Percentiles rank a stretch among this genome's conserved stretches.
phyloP scores from a whole-genome alignment of 441 rosid genomes.

The Gossypium trilobum region DNA sequence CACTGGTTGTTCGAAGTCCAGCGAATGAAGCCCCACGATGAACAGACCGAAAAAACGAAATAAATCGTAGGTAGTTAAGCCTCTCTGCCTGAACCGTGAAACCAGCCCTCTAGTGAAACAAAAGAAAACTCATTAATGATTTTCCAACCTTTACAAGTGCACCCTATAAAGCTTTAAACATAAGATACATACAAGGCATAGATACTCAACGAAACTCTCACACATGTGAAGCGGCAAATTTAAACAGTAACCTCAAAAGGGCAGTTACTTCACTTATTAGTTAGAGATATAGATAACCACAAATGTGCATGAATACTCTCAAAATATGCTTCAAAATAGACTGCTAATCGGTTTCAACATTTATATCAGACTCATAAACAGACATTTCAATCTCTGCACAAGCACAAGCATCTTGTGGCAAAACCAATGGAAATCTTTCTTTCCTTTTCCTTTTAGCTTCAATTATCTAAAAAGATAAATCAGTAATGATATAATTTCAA shows the following conservation, averaged over 20 bases:
- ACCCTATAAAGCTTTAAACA: not conserved
- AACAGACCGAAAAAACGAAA: constrained; percentile 88
- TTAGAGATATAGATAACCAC: not conserved
- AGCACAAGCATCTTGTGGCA: not conserved
- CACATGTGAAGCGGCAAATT: not conserved
- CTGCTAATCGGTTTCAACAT: not conserved
- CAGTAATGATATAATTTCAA: not conserved
- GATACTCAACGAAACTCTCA: not conserved
- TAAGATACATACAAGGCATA: not conserved
- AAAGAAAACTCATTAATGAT: constrained; percentile 14
- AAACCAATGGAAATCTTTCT: not conserved
- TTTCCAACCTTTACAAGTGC: not conserved
- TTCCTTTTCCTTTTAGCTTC: not conserved
- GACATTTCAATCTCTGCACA: not conserved
- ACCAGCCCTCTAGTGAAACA: constrained; percentile 67
- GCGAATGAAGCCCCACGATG: constrained; percentile 98
- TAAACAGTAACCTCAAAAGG: not conserved
- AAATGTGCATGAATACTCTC: not conserved
- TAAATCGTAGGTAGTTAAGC: constrained; percentile 80
- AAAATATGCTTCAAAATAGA: not conserved
- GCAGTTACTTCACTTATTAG: not conserved
- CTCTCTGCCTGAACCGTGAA: constrained; percentile 97
- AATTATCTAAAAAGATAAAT: not conserved
- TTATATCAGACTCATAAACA: not conserved
- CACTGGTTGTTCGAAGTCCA: constrained; percentile 89